A percentile compares a stretch with the other conserved stretches of the same genome.
Evolutionary conservation across 805 yeast species (phyloP).

Genomic region (Millerozyma miso): DNA sequence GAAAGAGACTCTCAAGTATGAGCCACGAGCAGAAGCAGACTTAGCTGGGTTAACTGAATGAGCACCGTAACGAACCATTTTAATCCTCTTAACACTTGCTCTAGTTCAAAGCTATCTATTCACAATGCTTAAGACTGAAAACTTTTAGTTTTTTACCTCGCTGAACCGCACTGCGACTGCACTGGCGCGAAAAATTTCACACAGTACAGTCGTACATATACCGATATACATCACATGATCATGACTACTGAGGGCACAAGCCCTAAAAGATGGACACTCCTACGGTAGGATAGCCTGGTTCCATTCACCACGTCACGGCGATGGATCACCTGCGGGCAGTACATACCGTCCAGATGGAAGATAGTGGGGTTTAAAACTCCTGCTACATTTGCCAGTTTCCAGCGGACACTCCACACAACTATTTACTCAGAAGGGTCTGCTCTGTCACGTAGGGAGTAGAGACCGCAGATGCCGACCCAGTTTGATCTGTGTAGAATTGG

Average conservation of each 20-base stretch:
- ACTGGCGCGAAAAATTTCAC: not conserved
- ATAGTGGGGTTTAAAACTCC: no score
- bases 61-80: slow-evolving; percentile 99
- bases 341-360: no score
- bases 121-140: not conserved
- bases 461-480: no score
- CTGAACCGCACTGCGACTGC: not conserved
- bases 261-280: no score
- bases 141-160: slow-evolving; percentile 1
- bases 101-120: not conserved
- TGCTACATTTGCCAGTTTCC: no score
- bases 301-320: no score
- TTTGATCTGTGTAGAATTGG: no score
- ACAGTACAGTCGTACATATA: not conserved
- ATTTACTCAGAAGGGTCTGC: no score
- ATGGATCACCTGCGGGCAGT: no score
- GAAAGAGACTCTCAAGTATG: slow-evolving; percentile 98
- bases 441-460: no score
- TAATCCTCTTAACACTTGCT: slow-evolving; percentile 6
- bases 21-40: slow-evolving; percentile 99
- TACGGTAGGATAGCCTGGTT: no score
- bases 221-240: not conserved
- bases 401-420: no score
- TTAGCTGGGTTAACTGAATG: slow-evolving; percentile 98
- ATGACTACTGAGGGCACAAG: not conserved